Evolutionary conservation across 2,329 filamentous ascomycete genomes (phyloP), one percentile per base, ranked within the genome.

Genomic region (Fusarium begoniae): DNA sequence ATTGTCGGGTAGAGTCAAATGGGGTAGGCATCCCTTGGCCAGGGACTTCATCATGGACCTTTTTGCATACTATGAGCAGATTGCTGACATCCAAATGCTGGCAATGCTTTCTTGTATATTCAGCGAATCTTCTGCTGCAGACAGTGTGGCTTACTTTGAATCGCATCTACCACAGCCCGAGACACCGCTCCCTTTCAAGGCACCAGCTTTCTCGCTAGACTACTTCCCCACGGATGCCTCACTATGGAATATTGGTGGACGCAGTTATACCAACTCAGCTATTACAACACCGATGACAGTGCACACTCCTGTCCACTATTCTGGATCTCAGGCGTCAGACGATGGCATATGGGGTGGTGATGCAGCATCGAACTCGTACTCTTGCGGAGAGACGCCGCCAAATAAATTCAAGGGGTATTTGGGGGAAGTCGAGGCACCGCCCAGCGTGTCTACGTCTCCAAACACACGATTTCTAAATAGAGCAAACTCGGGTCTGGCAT

Each of bases 101-200:
- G 91, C 91, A 14, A 92, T 93, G 90, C 84, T 93, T 35, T 91
- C 91, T 4, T 93, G 91, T 79, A 88, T 93, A 65, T 92, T 93
- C 78, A 90, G 88, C 74, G 90, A 92, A 57, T 86, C 90, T 1
- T 85, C 87, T 18, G 83, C 87, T 1, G 84, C 88, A 48, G 86
- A 90, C 66, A 85, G 85, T 55, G 84, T 90, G 30, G 87, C 89
- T 8, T 90, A 90, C 73, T 85, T 87, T 22, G 89, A 90, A 71
- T 86, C 87, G 4, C 86, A 86, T 64, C 82, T 90, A 58, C 85
- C 87, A 1, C 87, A 90, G 63, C 86, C 89, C 11, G 88, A 91
- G 73, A 91, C 89, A 32, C 90, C 90, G 13, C 82, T 92, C 20
- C 87, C 90, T 6, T 87, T 91, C 84, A 92, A 92, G 79, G 90